Percentiles rank a stretch among this genome's conserved stretches.
Conservation (phyloP, 495 filamentous ascomycete genomes). For the Trichoderma asperelloides region DNA sequence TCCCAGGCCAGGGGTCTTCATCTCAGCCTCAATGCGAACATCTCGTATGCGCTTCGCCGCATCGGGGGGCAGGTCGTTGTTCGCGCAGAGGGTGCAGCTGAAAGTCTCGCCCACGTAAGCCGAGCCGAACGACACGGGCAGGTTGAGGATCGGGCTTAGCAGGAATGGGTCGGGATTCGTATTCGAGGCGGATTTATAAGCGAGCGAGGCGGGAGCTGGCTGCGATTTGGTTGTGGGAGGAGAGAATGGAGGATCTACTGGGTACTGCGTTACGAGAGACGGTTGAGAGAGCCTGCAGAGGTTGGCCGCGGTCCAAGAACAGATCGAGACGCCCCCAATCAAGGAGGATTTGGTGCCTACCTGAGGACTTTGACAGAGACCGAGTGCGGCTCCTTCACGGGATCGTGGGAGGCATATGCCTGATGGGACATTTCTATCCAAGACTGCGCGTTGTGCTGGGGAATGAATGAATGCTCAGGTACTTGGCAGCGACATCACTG, state of each 20-base stretch:
- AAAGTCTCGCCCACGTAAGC: conserved; percentile 96
- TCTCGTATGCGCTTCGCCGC: conserved; percentile 51
- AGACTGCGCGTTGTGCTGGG: background rate
- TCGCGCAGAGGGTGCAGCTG: conserved; percentile 85
- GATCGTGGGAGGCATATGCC: conserved; percentile 46
- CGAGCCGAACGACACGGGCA: conserved; percentile 85
- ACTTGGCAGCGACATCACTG: background rate
- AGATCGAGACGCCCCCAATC: background rate
- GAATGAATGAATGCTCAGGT: background rate
- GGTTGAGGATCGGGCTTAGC: conserved; percentile 58
- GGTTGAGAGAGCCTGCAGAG: conserved; percentile 35
- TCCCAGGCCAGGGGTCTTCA: conserved; percentile 67
- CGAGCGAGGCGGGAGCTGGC: conserved; percentile 36
- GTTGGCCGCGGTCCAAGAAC: background rate
- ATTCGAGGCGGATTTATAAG: conserved; percentile 22
- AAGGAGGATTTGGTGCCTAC: conserved; percentile 24
- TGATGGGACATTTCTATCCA: conserved; percentile 37
- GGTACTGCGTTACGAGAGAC: conserved; percentile 45
- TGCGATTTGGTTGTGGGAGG: conserved; percentile 19
- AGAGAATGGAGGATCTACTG: conserved; percentile 25
- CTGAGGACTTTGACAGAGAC: conserved; percentile 78
- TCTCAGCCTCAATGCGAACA: conserved; percentile 79
- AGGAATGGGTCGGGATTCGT: conserved; percentile 39
- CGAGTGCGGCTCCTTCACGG: conserved; percentile 68
- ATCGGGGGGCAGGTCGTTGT: conserved; percentile 53